Evolutionary conservation across 2,329 filamentous ascomycete genomes (phyloP).

Genomic region (Colletotrichum filicis): DNA sequence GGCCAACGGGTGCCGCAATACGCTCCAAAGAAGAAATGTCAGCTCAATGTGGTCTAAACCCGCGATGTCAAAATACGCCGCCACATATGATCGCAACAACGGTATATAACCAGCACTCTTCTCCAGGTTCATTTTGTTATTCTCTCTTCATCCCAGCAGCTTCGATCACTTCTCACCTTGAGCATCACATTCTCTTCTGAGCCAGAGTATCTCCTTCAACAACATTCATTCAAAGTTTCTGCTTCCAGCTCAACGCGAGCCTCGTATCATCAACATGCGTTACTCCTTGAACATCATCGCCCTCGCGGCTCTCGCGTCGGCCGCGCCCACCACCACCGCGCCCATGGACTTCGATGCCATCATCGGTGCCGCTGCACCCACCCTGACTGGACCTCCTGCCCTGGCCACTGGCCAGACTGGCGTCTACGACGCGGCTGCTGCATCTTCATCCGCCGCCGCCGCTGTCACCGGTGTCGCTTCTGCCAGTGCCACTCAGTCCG

Average conservation of each 20-base stretch:
- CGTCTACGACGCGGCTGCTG: constrained; percentile 16
- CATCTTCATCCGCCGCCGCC: neutral
- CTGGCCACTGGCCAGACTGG: constrained; percentile 6
- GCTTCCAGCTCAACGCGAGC: neutral
- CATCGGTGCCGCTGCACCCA: neutral
- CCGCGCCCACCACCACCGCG: constrained; percentile 1
- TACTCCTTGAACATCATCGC: constrained; percentile 12
- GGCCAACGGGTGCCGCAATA: constrained; percentile 19
- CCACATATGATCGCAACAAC: too few species aligned
- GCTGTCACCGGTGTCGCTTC: constrained; percentile 21
- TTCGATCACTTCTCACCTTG: neutral
- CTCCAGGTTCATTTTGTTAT: too few species aligned
- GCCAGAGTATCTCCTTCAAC: neutral
- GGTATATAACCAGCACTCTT: neutral
- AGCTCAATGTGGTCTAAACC: neutral
- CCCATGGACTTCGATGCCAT: constrained; percentile 21
- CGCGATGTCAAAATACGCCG: neutral
- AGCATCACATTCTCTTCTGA: neutral
- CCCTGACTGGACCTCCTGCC: constrained; percentile 15
- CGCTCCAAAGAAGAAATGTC: neutral
- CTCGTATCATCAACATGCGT: constrained; percentile 1
- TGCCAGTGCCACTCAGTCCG: constrained; percentile 15
- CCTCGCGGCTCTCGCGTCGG: constrained; percentile 20
- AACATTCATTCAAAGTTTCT: neutral
- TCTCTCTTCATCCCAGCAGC: constrained; percentile 14